Evolutionary conservation across 2,329 filamentous ascomycete genomes (phyloP).

Genomic region (Sporothrix protearum): DNA sequence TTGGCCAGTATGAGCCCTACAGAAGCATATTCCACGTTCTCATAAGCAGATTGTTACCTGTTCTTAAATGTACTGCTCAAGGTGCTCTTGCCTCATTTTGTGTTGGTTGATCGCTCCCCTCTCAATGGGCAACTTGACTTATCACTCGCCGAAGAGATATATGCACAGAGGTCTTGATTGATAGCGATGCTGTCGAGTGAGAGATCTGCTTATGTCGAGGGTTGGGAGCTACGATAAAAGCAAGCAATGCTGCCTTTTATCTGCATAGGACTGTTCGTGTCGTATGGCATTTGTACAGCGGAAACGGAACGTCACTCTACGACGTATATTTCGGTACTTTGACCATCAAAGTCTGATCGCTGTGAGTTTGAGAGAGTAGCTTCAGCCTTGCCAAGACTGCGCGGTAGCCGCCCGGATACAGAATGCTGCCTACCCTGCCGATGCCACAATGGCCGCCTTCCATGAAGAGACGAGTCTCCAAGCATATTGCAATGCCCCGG

Average conservation of each 20-base stretch:
- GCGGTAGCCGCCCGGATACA: slow-evolving; percentile 28
- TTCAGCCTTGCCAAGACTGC: not conserved
- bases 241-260: not conserved
- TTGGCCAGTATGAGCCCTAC: not conserved
- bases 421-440: slow-evolving; percentile 36
- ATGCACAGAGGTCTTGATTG: no score
- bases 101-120: not conserved
- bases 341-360: not conserved
- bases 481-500: slow-evolving; percentile 30
- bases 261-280: not conserved
- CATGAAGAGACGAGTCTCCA: slow-evolving; percentile 21
- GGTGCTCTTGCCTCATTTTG: not conserved
- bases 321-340: not conserved
- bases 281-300: no score
- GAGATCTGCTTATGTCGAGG: no score
- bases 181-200: no score
- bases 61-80: not conserved
- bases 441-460: slow-evolving; percentile 37
- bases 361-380: not conserved
- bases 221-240: not conserved
- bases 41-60: not conserved
- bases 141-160: no score
- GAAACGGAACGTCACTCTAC: no score
- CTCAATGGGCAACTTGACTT: no score
- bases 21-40: not conserved